Conservation (phyloP, 345 rosid genomes). For the Pistacia vera region DNA sequence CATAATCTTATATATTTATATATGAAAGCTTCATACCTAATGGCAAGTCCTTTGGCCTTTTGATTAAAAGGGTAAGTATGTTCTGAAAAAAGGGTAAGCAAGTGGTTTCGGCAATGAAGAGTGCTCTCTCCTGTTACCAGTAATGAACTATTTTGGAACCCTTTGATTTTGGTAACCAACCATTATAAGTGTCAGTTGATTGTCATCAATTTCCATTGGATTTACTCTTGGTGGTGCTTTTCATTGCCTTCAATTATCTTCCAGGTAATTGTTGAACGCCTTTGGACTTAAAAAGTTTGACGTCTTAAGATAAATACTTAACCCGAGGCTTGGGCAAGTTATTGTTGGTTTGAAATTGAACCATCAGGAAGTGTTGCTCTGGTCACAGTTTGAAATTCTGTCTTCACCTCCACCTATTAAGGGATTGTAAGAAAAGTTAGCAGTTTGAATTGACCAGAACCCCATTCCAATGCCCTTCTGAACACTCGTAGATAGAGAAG, state of each 20-base stretch:
- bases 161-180: too few species aligned
- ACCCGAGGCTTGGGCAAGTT: neutral
- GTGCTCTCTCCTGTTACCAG: too few species aligned
- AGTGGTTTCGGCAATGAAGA: too few species aligned
- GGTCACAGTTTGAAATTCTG: neutral
- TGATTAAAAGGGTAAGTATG: neutral
- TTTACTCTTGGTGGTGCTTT: neutral
- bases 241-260: neutral
- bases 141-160: too few species aligned
- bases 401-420: neutral
- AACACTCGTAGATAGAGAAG: neutral
- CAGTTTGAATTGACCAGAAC: neutral
- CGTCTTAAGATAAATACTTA: neutral
- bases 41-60: neutral
- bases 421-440: neutral
- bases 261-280: neutral
- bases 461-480: neutral
- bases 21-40: neutral
- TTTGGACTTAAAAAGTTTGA: neutral
- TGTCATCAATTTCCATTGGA: neutral
- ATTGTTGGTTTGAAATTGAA: neutral
- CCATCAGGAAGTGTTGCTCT: neutral
- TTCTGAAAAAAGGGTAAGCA: too few species aligned
- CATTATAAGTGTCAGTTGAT: too few species aligned
- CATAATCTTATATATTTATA: too few species aligned